phyloP scores from a whole-genome alignment of 768 basidiomycete genomes.

The Coprinopsis marcescibilis region DNA sequence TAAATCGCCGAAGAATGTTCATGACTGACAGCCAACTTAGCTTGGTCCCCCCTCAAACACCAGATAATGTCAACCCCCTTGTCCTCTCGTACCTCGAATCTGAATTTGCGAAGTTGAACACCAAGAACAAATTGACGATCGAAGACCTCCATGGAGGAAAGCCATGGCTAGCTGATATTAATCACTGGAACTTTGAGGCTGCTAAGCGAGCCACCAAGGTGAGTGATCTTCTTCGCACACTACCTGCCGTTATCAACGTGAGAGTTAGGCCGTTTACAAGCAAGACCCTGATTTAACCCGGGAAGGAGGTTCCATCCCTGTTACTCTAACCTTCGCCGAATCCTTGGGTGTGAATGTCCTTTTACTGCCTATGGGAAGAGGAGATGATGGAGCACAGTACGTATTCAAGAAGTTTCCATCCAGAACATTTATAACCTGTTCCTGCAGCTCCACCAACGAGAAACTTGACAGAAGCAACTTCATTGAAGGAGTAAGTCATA shows the following conservation, averaged over 20 bases:
- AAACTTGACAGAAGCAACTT: slow-evolving; percentile 90
- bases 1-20: not conserved
- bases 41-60: slow-evolving; percentile 83
- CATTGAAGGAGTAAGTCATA: slow-evolving; percentile 64
- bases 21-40: not conserved
- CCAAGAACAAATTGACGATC: slow-evolving; percentile 74
- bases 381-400: slow-evolving; percentile 91
- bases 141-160: slow-evolving; percentile 78
- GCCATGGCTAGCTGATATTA: slow-evolving; percentile 81
- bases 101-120: slow-evolving; percentile 81
- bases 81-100: slow-evolving; percentile 63
- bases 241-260: too few relatives aligned
- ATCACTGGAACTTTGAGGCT: slow-evolving; percentile 92
- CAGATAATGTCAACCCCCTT: slow-evolving; percentile 60
- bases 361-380: slow-evolving; percentile 87
- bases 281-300: slow-evolving; percentile 77
- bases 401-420: slow-evolving; percentile 22
- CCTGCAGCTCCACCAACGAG: slow-evolving; percentile 80
- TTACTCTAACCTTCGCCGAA: slow-evolving; percentile 70
- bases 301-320: slow-evolving; percentile 90
- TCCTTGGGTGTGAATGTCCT: slow-evolving; percentile 81
- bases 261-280: slow-evolving; percentile 33
- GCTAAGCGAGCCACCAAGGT: slow-evolving; percentile 78
- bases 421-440: not conserved
- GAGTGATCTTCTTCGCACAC: too few relatives aligned